phyloP scores from a whole-genome alignment of 495 filamentous ascomycete species.

The Thermochaetoides thermophila region DNA sequence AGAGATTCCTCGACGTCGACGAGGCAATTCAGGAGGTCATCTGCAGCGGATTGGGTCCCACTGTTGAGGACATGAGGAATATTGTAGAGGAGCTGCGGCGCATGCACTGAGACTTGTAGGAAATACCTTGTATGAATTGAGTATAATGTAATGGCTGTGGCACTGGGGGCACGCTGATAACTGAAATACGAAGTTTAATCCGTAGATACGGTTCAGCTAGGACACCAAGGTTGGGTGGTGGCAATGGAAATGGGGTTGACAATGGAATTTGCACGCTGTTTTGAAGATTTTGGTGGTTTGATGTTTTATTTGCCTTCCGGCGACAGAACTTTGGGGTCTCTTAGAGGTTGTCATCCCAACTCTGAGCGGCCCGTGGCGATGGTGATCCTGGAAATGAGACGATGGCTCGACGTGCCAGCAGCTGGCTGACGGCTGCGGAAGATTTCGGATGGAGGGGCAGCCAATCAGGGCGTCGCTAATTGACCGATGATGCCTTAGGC shows the following conservation, averaged over 20 bases:
- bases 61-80: constrained; percentile 57
- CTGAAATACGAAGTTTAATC: too few species aligned
- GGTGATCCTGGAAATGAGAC: constrained; percentile 3
- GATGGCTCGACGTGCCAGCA: constrained; percentile 1
- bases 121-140: neutral
- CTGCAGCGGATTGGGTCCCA: constrained; percentile 41
- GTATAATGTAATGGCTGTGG: neutral
- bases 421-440: constrained; percentile 9
- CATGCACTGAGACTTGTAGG: constrained; percentile 47
- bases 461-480: constrained; percentile 18
- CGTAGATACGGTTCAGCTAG: too few species aligned
- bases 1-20: constrained; percentile 61
- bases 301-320: too few species aligned
- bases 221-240: too few species aligned
- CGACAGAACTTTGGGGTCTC: neutral
- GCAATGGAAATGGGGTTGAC: too few species aligned
- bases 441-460: constrained; percentile 8
- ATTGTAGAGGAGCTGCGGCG: constrained; percentile 60
- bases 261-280: too few species aligned
- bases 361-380: constrained; percentile 1
- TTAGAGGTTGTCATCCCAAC: neutral
- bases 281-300: too few species aligned
- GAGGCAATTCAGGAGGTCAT: constrained; percentile 52
- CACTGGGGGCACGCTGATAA: too few species aligned
- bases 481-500: constrained; percentile 18